Evolutionary conservation across 352 stramenopile genomes (phyloP).

Genomic region (Stramenopiles sp.): DNA sequence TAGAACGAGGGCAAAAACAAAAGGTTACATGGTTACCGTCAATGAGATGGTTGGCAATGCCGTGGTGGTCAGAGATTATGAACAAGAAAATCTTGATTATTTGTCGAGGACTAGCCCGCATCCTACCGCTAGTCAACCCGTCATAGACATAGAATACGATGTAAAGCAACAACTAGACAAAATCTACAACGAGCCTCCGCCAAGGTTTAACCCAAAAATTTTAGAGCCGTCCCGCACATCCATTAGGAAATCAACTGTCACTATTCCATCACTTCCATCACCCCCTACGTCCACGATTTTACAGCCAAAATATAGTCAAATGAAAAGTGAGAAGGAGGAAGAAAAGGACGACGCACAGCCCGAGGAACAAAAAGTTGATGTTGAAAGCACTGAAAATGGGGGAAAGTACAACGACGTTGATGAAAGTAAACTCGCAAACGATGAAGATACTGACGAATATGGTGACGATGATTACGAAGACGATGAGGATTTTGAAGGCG

Average conservation of each 20-base stretch:
- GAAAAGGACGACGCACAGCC: neutral
- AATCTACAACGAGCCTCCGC: neutral
- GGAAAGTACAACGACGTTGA: too few relatives aligned
- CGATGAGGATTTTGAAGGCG: neutral
- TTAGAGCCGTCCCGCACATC: neutral
- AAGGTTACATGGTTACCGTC: neutral
- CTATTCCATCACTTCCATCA: neutral
- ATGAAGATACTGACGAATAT: neutral
- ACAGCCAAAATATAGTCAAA: neutral
- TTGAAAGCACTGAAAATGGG: neutral
- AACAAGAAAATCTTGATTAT: neutral
- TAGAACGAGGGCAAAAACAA: too few relatives aligned
- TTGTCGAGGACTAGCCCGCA: neutral
- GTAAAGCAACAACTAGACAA: slow-evolving; percentile 2
- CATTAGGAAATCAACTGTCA: neutral
- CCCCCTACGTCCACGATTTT: neutral
- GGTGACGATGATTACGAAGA: slow-evolving; percentile 5
- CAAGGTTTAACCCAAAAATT: neutral
- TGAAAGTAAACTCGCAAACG: too few relatives aligned
- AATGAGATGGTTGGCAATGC: neutral
- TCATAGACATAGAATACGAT: slow-evolving; percentile 2
- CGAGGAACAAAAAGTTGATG: neutral
- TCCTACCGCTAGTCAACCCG: neutral
- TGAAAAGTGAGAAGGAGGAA: neutral
- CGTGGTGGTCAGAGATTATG: neutral